phyloP scores from a whole-genome alignment of 192 early-diverging fungal genomes.

The Mortierella alpina region DNA sequence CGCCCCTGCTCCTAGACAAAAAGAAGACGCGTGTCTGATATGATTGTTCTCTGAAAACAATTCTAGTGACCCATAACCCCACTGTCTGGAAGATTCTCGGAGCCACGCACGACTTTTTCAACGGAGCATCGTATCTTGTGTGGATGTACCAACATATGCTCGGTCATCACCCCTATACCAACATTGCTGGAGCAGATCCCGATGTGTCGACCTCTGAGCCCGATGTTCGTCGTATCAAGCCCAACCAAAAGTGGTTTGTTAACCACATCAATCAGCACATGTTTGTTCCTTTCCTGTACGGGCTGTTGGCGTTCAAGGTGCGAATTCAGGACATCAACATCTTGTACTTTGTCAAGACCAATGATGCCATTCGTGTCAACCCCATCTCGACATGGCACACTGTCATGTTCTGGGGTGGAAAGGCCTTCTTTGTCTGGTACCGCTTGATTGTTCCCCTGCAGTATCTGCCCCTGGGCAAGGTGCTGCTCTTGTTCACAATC shows the following conservation, averaged over 20 bases:
- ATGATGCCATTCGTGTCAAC: constrained; percentile 64
- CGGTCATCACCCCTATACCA: constrained; percentile 70
- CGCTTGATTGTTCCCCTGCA: constrained; percentile 58
- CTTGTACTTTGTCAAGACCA: constrained; percentile 59
- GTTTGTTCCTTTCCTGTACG: constrained; percentile 64
- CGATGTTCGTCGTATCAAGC: constrained; percentile 66
- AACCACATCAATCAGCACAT: constrained; percentile 62
- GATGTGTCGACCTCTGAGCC: constrained; percentile 60
- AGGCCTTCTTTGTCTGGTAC: constrained; percentile 63
- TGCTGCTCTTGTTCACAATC: constrained; percentile 56
- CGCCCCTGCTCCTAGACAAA: neutral
- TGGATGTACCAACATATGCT: constrained; percentile 71
- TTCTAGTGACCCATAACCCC: constrained; percentile 59
- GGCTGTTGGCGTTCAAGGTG: constrained; percentile 63
- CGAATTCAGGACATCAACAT: constrained; percentile 64
- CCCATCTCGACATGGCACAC: constrained; percentile 58
- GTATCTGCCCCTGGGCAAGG: constrained; percentile 43
- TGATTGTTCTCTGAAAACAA: neutral
- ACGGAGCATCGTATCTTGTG: constrained; percentile 64
- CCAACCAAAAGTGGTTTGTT: constrained; percentile 61
- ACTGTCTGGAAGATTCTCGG: constrained; percentile 65
- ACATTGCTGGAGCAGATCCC: constrained; percentile 66
- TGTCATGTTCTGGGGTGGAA: constrained; percentile 67
- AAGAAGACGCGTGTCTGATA: constrained; percentile 17
- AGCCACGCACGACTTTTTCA: constrained; percentile 68